Base-by-base conservation (phyloP, 2,329 filamentous ascomycete species). In the Fusarium fujikuroi region DNA sequence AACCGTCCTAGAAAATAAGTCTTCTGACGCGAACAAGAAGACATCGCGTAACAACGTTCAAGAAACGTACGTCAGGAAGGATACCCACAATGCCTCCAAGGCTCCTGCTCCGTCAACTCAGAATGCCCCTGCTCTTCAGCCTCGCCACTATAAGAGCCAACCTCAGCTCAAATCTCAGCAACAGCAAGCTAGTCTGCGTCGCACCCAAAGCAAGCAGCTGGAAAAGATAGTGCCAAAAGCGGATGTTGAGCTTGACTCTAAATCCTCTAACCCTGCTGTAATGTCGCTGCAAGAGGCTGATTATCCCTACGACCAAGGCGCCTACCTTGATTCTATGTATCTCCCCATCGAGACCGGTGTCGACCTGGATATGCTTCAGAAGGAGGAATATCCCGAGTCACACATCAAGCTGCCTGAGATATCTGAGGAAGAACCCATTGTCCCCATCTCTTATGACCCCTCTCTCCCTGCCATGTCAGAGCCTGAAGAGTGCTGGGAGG, bases 401-500 rank as follows among this genome's bases (percentile, higher is more conserved):
- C 60, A 68, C n/a, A 50, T 76, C 4, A 80, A 78, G 57, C 79
- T 81, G 15, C 74, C 78, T 3, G 77, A 80, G 37, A 80, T 81
- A 36, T 75, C 76, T 2, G 79, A 82, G 52, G 80, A 81, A 52
- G 76, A 77, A n/a, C 70, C 69, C 10, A 63, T 72, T 32, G 69
- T 75, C 15, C 56, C 76, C 18, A 64, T 70, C 21, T 61, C 73
- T 9, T 75, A 76, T 54, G 74, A 77, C n/a, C 64, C 37, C 12
- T 69, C 70, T 11, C 66, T 76, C 12, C 76, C 77, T 42, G 75
- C 78, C 28, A 78, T 83, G 44, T 83, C 81, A 5, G 83, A 84
- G 53, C 76, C 87, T 1, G 92, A 94, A 75, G 92, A 95, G 79
- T 93, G 91, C 76, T 94, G 91, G 92, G 91, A 93, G 21, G 93